Conservation (phyloP, 768 basidiomycete species). For the Russula vinacea region DNA sequence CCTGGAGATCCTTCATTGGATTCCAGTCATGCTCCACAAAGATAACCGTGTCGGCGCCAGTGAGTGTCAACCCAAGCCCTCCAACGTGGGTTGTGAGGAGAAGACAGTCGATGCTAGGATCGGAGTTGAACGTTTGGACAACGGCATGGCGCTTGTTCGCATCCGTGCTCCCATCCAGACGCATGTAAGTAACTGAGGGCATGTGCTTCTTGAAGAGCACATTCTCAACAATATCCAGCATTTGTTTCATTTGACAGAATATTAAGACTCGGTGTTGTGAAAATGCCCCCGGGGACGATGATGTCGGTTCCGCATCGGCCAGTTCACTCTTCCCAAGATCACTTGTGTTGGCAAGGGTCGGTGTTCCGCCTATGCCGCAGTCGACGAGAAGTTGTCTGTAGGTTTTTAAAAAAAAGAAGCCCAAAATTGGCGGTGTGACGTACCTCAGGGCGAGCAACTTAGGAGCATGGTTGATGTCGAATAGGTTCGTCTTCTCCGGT, state of each 20-base stretch:
- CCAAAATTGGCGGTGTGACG: constrained; percentile 33
- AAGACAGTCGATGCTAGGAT: constrained; percentile 95
- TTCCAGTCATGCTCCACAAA: constrained; percentile 99
- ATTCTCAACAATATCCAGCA: constrained; percentile 95
- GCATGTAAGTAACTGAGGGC: constrained; percentile 98
- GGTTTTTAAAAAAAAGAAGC: neutral
- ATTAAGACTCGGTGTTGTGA: constrained; percentile 98
- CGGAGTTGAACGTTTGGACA: constrained; percentile 96
- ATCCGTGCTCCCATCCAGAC: constrained; percentile 91
- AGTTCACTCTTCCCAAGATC: constrained; percentile 68
- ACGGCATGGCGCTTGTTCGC: constrained; percentile 92
- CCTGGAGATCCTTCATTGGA: constrained; percentile 98
- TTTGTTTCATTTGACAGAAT: constrained; percentile 99
- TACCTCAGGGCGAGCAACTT: constrained; percentile 90
- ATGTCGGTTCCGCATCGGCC: constrained; percentile 53
- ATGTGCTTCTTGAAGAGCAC: constrained; percentile 89
- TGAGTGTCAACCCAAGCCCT: constrained; percentile 91
- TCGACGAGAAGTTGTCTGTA: constrained; percentile 87
- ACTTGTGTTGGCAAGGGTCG: constrained; percentile 39
- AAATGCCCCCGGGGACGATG: constrained; percentile 49
- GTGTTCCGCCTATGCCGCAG: constrained; percentile 78
- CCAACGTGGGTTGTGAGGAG: constrained; percentile 96
- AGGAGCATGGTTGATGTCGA: constrained; percentile 88
- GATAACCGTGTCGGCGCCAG: constrained; percentile 98
- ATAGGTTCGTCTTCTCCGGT: constrained; percentile 44